Evolutionary conservation across 371 early-diverging fungal species (phyloP).

Genomic region (Parasitella parasitica): DNA sequence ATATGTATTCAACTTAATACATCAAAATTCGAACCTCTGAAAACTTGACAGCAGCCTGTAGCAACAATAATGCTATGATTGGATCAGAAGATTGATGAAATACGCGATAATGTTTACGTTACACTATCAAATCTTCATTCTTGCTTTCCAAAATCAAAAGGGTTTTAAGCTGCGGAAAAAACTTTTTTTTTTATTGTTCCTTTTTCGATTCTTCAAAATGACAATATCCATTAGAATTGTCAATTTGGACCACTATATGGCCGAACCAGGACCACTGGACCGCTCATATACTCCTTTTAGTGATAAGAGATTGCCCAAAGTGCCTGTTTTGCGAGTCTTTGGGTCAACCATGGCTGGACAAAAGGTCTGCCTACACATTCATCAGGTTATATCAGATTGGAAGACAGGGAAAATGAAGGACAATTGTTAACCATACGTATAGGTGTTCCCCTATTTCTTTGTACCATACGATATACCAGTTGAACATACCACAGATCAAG

Average conservation of each 20-base stretch:
- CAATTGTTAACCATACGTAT: neutral
- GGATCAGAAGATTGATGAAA: too few species aligned
- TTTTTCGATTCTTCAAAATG: slow-evolving; percentile 2
- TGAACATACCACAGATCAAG: slow-evolving; percentile 21
- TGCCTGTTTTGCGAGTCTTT: slow-evolving; percentile 83
- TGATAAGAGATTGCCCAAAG: slow-evolving; percentile 40
- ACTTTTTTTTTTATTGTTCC: neutral
- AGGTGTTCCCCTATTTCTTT: slow-evolving; percentile 83
- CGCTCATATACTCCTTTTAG: slow-evolving; percentile 40
- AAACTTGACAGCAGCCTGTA: too few species aligned
- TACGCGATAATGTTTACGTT: too few species aligned
- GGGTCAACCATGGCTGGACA: slow-evolving; percentile 74
- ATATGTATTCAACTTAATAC: too few species aligned
- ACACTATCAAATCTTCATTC: too few species aligned
- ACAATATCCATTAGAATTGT: slow-evolving; percentile 59
- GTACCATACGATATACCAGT: slow-evolving; percentile 47
- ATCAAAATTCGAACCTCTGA: too few species aligned
- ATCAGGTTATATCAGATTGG: slow-evolving; percentile 48
- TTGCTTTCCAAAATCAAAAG: too few species aligned
- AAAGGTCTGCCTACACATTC: slow-evolving; percentile 79
- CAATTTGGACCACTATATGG: slow-evolving; percentile 65
- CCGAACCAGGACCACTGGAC: slow-evolving; percentile 58
- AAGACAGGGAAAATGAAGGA: neutral
- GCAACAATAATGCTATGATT: too few species aligned
- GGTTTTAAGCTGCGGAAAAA: neutral